Base-by-base conservation (phyloP, 2,329 filamentous ascomycete genomes). In the Alternaria viburni region DNA sequence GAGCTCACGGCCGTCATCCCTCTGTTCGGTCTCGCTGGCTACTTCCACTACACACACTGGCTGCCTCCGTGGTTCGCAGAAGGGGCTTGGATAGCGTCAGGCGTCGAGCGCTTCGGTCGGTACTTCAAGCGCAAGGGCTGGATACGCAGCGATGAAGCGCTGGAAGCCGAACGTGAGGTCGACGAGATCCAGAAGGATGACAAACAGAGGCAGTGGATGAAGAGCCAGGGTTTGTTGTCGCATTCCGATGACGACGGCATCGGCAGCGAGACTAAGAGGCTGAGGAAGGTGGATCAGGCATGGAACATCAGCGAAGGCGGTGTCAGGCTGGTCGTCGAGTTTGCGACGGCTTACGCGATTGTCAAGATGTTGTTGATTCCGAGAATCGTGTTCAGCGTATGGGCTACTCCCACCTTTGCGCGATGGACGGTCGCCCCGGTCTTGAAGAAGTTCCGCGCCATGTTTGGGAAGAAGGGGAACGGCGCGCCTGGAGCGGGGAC, bases 341-440 rank as follows among this genome's bases (percentile, higher is more conserved):
- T 98, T 67, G 96, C 93, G 23, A 91, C 96, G 19, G 94, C 96
- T 6, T 99, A 96, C 83, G 91, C 93, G 1, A 87, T 97, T 66
- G 96, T 93, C 1, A 99, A 99, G 82, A 89, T 89, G 15, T 76
- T 98, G 62, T 79, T 99, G 67, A 93, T 96, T 0, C 73, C 92
- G 12, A 86, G 96, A 69, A 87, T 99, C 65, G 82, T 90, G 25
- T 80, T 88, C 7, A 97, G 94, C 81, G 86, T 96, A 5, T 97
- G 92, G 93, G 91, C 87, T 13, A 97, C 96, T 50, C 96, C 96
- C 5, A 96, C 93, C 91, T 96, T 98, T 84, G 94, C 94, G 28
- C 82, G 66, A 55, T 69, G 68, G 66, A 72, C 74, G 1, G 72
- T 79, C 11, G 47, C 74, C 1, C 77, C 77, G 28, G 23, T 75